Evolutionary conservation across 495 filamentous ascomycete species (phyloP), one percentile per base, ranked within the genome.

Genomic region (Daldinia caldariorum): DNA sequence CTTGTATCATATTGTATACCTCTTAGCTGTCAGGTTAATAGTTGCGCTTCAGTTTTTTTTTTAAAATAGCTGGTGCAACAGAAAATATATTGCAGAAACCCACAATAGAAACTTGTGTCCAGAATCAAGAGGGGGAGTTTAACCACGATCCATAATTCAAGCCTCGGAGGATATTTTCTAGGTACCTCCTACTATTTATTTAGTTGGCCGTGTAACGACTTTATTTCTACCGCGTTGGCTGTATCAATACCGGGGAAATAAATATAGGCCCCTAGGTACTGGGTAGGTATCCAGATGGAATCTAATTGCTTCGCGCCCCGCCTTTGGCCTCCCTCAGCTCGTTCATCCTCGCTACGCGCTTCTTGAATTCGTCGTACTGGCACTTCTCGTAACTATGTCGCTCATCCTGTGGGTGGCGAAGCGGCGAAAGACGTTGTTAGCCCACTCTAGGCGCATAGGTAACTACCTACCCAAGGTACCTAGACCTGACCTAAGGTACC

Each of bases 281-380:
- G n/a, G n/a, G n/a, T n/a, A n/a, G n/a, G n/a, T n/a, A n/a, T 26
- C 34, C 45, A 37, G 49, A n/a, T 35, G 10, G 45, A 14, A 6
- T 47, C 89, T 79, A 97, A 83, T 97, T 97, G 85, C 92, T 97
- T 79, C 95, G 87, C 72, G 87, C 90, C 37, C 92, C 93, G 34
- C 85, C 90, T 87, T 97, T 98, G 38, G 90, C 89, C 53, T 86
- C 93, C 72, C 94, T 87, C 63, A 99, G 82, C 84, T 99, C 95
- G 74, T 97, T 89, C 96, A 99, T 99, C 89, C 96, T 97, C 63
- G 91, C 91, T 63, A 99, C 95, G 35, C 95, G 90, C 86, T 93
- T 94, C 89, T 97, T 97, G 86, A 99, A 99, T 78, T 97, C 95
- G 43, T 90, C 90, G 83, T 99, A 99, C 75, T 99, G 95, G 89